Percentiles rank a stretch among this genome's conserved stretches.
phyloP scores from a whole-genome alignment of 345 rosid species.

The Cardamine chenopodiifolia region DNA sequence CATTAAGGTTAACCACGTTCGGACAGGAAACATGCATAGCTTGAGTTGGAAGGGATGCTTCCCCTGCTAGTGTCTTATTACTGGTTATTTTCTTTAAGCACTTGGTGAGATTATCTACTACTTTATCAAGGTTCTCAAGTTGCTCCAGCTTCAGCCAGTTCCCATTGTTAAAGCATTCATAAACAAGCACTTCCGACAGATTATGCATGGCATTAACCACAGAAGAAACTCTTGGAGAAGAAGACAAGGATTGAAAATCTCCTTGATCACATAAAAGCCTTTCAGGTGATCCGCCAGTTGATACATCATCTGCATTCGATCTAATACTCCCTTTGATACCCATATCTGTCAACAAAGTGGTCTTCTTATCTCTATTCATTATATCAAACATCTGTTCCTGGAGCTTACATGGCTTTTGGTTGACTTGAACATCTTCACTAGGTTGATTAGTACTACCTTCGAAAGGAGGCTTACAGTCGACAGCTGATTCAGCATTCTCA shows the following conservation, averaged over 20 bases:
- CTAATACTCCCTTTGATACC: slow-evolving; percentile 19
- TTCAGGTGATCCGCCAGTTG: slow-evolving; percentile 37
- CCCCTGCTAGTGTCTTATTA: slow-evolving; percentile 36
- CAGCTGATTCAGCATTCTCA: slow-evolving; percentile 19
- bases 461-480: slow-evolving; percentile 4
- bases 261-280: slow-evolving; percentile 30
- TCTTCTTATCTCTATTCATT: slow-evolving; percentile 22
- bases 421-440: slow-evolving; percentile 36
- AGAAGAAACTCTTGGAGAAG: slow-evolving; percentile 47
- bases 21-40: slow-evolving; percentile 30
- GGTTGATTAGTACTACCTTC: slow-evolving; percentile 24
- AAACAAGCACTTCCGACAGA: slow-evolving; percentile 73
- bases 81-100: slow-evolving; percentile 51
- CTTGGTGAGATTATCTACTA: slow-evolving; percentile 57
- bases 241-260: slow-evolving; percentile 39
- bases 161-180: slow-evolving; percentile 56
- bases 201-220: slow-evolving; percentile 61
- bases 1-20: slow-evolving; percentile 39
- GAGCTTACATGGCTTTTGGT: slow-evolving; percentile 15
- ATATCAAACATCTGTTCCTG: slow-evolving; percentile 24
- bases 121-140: slow-evolving; percentile 56
- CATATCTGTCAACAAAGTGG: slow-evolving; percentile 23
- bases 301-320: slow-evolving; percentile 34
- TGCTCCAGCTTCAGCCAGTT: slow-evolving; percentile 61
- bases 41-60: slow-evolving; percentile 38